Base-by-base conservation (phyloP, 495 filamentous ascomycete genomes). In the Aspergillus asperescens region DNA sequence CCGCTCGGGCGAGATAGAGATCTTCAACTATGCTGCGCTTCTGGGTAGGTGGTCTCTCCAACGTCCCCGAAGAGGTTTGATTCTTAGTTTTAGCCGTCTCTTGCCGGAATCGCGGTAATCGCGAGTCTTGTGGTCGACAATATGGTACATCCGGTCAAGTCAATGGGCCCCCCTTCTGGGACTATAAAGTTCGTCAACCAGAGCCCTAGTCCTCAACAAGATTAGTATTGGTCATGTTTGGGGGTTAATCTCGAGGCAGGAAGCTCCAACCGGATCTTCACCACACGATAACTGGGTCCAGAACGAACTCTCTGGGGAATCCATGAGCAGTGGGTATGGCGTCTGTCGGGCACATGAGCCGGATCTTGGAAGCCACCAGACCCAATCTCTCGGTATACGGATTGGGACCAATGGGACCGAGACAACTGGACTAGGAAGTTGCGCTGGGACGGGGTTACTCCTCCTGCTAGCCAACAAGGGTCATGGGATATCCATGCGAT, bases 281-380 rank as follows among this genome's bases (percentile, higher is more conserved):
- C 29, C 46, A 27, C 18, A 20, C 31, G 27, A 44, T 22, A 23
- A 50, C 39, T 49, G 48, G 41, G 45, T 41, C 39, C 39, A 10
- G 56, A 43, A 59, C 40, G 54, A 31, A 25, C 50, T 54, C 46
- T 59, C 54, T 59, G 50, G 56, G 54, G 54, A 55, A 55, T 23
- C 31, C 54, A 54, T 59, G 51, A 58, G 23, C 32, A 50, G 44
- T 44, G 28, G 31, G 45, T 28, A 47, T 48, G 52, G 48, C 45
- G 40, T 48, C 40, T 48, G 42, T 48, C 50, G 50, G 56, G 48
- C 56, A 46, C 48, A 59, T 48, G 54, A 57, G 34, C 54, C 54
- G 54, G n/a, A n/a, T n/a, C n/a, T n/a, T n/a, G n/a, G 55, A 31
- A 50, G 39, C 37, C 38, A 52, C 23, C 46, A 50, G 40, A 47